These are phyloP conservation scores for Cyberlindnera euphorbiae DNA, from an alignment of 805 yeast species.

Conservation along the genomic window DNA sequence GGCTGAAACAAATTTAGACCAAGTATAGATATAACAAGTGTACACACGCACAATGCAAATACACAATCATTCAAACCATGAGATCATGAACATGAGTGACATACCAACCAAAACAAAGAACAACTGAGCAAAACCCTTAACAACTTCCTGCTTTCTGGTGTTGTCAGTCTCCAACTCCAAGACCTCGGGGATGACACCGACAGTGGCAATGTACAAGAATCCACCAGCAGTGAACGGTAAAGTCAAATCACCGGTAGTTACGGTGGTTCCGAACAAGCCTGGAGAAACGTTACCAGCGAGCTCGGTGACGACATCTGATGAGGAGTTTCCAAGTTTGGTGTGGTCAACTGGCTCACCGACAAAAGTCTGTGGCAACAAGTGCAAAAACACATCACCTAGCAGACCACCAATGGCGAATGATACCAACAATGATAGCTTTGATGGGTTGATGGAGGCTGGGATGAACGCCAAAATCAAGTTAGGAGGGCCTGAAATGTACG, in stretches of 20 bases:
- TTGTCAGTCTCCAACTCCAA: conserved; percentile 38
- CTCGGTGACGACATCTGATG: conserved; percentile 2
- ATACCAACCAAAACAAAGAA: conserved; percentile 49
- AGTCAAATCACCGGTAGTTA: conserved; percentile 45
- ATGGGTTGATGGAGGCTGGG: conserved; percentile 51
- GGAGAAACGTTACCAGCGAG: conserved; percentile 15
- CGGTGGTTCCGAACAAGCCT: conserved; percentile 48
- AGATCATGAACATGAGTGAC: conserved; percentile 45
- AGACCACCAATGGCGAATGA: conserved; percentile 76
- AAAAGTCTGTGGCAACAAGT: conserved; percentile 65
- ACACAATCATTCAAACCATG: conserved; percentile 26
- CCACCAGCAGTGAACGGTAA: conserved; percentile 78
- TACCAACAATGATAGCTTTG: conserved; percentile 48
- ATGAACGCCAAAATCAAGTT: conserved; percentile 49
- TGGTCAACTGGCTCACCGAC: conserved; percentile 44
- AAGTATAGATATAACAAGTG: background rate
- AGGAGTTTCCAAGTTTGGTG: conserved; percentile 28
- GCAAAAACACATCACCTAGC: conserved; percentile 70
- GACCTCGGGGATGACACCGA: conserved; percentile 72
- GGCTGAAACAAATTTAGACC: background rate
- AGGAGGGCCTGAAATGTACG: conserved; percentile 63
- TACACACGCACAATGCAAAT: no score
- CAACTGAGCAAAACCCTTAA: conserved; percentile 42
- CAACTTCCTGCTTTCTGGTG: conserved; percentile 34
- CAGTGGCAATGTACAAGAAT: conserved; percentile 65